These are phyloP conservation scores for Skeletonema potamos DNA, from an alignment of 108 stramenopile species.

Conservation along the genomic window DNA sequence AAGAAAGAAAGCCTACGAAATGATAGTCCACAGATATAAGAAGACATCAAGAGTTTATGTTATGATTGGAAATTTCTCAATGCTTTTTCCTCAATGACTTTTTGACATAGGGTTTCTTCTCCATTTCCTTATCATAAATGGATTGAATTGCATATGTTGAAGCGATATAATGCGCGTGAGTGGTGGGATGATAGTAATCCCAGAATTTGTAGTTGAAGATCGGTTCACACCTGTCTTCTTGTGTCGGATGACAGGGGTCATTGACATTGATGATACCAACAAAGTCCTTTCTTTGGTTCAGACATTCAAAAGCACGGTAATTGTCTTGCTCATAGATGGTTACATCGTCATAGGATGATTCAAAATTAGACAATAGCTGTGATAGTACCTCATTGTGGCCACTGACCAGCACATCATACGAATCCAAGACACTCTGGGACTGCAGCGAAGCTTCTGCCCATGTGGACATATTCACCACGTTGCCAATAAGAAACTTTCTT, in stretches of 20 bases:
- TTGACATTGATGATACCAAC: slow-evolving; percentile 5
- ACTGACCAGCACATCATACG: slow-evolving; percentile 9
- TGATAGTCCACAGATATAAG: not conserved
- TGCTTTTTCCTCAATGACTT: not conserved
- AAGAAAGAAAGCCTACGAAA: slow-evolving; percentile 14
- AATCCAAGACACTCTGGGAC: slow-evolving; percentile 6
- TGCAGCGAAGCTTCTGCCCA: slow-evolving; percentile 17
- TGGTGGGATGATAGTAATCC: slow-evolving; percentile 21
- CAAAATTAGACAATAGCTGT: not conserved
- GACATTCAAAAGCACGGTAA: slow-evolving; percentile 5
- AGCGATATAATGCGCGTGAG: slow-evolving; percentile 13
- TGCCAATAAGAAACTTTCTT: slow-evolving; percentile 11
- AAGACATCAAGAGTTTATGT: not conserved
- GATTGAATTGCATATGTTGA: slow-evolving; percentile 11
- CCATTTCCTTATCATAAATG: slow-evolving; percentile 1
- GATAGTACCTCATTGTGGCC: slow-evolving; percentile 10
- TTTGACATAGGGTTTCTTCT: not conserved
- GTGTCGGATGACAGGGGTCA: slow-evolving; percentile 12
- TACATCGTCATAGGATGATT: not conserved
- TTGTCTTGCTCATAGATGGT: slow-evolving; percentile 4
- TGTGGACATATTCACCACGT: slow-evolving; percentile 12
- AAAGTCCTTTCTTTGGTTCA: not conserved
- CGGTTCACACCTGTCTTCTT: slow-evolving; percentile 7
- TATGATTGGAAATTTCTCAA: not conserved
- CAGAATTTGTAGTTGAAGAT: slow-evolving; percentile 11